phyloP scores from a whole-genome alignment of 2,329 filamentous ascomycete genomes.

The Beauveria sp. region DNA sequence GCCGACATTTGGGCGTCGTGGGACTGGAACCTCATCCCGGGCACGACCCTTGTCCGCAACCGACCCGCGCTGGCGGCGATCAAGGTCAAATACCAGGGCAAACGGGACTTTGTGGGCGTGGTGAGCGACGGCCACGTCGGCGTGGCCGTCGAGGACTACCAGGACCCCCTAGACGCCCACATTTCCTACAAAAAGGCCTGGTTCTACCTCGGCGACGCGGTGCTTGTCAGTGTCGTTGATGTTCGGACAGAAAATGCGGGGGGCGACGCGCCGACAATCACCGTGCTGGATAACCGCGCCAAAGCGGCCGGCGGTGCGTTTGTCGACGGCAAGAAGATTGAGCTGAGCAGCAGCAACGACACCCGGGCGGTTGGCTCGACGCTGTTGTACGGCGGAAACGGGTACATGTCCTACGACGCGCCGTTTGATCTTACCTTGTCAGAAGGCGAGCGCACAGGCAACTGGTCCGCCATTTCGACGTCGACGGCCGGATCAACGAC shows the following conservation, averaged over 20 bases:
- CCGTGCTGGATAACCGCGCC: conserved; percentile 17
- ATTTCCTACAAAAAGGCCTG: conserved; percentile 18
- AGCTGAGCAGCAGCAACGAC: background rate
- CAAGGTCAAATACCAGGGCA: conserved; percentile 11
- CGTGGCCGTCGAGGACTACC: conserved; percentile 15
- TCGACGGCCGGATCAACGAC: conserved; percentile 14
- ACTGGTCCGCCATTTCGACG: conserved; percentile 19
- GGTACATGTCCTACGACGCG: conserved; percentile 15
- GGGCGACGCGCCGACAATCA: conserved; percentile 12
- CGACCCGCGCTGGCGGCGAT: conserved; percentile 10
- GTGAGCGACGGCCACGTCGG: conserved; percentile 17
- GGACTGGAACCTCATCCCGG: conserved; percentile 20
- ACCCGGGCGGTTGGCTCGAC: background rate
- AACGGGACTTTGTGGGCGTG: conserved; percentile 18
- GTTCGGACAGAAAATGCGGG: conserved; percentile 6
- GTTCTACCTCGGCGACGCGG: conserved; percentile 17
- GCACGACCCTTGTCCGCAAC: conserved; percentile 16
- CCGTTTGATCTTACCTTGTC: conserved; percentile 16
- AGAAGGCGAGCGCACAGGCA: conserved; percentile 16
- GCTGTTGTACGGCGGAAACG: conserved; percentile 17
- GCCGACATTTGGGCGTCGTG: conserved; percentile 18
- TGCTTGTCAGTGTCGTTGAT: conserved; percentile 14
- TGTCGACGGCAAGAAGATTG: conserved; percentile 11
- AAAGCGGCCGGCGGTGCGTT: conserved; percentile 10
- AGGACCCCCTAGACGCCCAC: conserved; percentile 14